Evolutionary conservation across 2,329 filamentous ascomycete genomes (phyloP), one percentile per base, ranked within the genome.

Genomic region (Colletotrichum navitas): DNA sequence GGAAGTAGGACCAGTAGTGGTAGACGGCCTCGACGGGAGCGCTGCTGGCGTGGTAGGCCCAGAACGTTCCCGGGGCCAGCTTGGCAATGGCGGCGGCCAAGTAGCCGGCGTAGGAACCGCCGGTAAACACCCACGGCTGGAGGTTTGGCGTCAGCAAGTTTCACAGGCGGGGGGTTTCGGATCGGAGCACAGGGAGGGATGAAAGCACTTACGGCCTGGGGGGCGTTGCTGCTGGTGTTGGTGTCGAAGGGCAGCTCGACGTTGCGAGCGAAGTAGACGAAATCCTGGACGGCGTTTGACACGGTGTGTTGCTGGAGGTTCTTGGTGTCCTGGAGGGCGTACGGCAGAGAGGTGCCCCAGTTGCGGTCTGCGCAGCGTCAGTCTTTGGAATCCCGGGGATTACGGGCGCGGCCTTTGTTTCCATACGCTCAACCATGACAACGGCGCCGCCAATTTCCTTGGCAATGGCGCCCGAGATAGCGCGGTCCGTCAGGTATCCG

Each of bases 1-100:
- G 75, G 75, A 89, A 90, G 75, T 90, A 90, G 77, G 85, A 81
- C 87, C 87, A 90, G 75, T 86, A 89, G 77, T 90, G 82, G 32
- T 84, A 83, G 43, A 90, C 83, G 1, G 85, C 84, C 74, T 90
- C 79, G 1, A 90, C 87, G 0, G 87, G 86, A 0, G 85, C 88
- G 76, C 85, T 87, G 39, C 85, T 87, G 3, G 87, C 81, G 77
- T 88, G 87, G 73, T 90, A 90, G 1, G 87, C 88, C 88, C 88
- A 90, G 78, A 89, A 88, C 0, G 87, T 89, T 8, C 86, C 88
- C 0, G 87, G 87, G 1, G 83, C 79, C 2, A 85, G 71, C 74
- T 84, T 84, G 45, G 85, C 85, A 2, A 84, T 87, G 87, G 88
- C 90, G 0, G 87, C 88, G 2, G 87, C 78, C 21, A 90, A 79